These are phyloP conservation scores for Zalerion maritima DNA, from an alignment of 495 filamentous ascomycete genomes.

Conservation along the genomic window DNA sequence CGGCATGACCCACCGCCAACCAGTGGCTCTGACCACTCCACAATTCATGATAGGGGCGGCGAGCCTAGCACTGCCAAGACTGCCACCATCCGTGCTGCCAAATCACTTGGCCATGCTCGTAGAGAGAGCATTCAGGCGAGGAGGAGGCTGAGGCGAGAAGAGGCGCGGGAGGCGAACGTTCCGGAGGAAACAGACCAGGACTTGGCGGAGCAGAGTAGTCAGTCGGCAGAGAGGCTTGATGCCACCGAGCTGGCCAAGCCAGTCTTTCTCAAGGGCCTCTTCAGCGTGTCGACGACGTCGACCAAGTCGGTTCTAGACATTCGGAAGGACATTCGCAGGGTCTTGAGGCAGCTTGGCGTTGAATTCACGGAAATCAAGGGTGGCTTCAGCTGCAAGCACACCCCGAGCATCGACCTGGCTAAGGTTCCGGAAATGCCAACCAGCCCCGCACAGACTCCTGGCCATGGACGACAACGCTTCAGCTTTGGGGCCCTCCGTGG, in stretches of 20 bases:
- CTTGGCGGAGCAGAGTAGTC: constrained; percentile 34
- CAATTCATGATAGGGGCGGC: constrained; percentile 31
- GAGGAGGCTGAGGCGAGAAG: constrained; percentile 46
- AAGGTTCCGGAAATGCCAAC: constrained; percentile 45
- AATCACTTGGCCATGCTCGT: constrained; percentile 80
- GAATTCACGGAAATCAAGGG: constrained; percentile 84
- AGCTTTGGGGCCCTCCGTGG: constrained; percentile 62
- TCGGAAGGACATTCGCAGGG: constrained; percentile 79
- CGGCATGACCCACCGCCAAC: constrained; percentile 48
- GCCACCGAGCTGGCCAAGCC: constrained; percentile 62
- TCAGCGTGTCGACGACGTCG: constrained; percentile 93
- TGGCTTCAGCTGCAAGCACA: constrained; percentile 78
- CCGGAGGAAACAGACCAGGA: constrained; percentile 65
- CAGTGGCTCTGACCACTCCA: constrained; percentile 67
- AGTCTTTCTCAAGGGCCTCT: constrained; percentile 92
- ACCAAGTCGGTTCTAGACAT: constrained; percentile 77
- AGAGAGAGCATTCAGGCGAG: constrained; percentile 82
- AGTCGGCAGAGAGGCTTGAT: constrained; percentile 34
- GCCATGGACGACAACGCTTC: constrained; percentile 62
- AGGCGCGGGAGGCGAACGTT: constrained; percentile 53
- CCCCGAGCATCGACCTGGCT: constrained; percentile 77
- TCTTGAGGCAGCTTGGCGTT: constrained; percentile 74
- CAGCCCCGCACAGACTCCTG: constrained; percentile 34
- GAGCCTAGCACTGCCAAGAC: no score
- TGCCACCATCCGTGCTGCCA: no score